A percentile compares a stretch with the other conserved stretches of the same genome.
Conservation (phyloP, 441 rosid species). For the Bocquillonia castaneifolia region DNA sequence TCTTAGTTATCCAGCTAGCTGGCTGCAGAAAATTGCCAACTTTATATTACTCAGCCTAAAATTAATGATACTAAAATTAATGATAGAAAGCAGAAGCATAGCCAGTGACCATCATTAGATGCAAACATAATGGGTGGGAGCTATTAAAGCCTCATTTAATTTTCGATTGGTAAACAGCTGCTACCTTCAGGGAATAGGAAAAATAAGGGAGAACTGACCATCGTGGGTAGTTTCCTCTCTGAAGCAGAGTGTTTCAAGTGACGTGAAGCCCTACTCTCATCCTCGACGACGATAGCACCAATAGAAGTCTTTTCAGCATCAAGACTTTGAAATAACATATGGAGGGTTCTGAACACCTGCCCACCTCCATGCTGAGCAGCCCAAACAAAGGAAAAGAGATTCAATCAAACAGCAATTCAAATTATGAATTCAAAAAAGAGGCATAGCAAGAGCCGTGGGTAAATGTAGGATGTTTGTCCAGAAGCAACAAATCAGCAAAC, state of each 20-base stretch:
- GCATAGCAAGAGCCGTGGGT: not conserved
- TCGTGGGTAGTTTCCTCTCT: slow-evolving; percentile 50
- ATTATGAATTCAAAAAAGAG: not conserved
- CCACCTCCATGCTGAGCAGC: slow-evolving; percentile 59
- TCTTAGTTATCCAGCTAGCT: slow-evolving; percentile 49
- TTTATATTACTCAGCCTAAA: not conserved
- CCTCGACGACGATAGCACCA: slow-evolving; percentile 47
- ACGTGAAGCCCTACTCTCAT: slow-evolving; percentile 41
- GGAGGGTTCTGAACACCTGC: slow-evolving; percentile 48
- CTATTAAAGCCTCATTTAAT: not conserved
- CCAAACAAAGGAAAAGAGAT: slow-evolving; percentile 4
- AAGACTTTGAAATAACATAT: slow-evolving; percentile 37
- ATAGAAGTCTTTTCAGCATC: slow-evolving; percentile 36
- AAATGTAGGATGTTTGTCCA: not conserved
- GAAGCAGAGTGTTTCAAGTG: slow-evolving; percentile 57
- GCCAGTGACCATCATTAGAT: not conserved
- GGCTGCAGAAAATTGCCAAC: slow-evolving; percentile 33
- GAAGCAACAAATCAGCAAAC: too few species aligned
- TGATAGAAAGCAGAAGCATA: not conserved
- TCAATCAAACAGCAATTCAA: slow-evolving; percentile 9
- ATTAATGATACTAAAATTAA: not conserved
- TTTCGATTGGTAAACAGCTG: not conserved
- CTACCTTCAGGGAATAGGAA: not conserved
- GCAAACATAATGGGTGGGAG: not conserved
- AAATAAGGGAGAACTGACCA: slow-evolving; percentile 31